phyloP scores from a whole-genome alignment of 805 yeast genomes.

The Metschnikowia rubicola region DNA sequence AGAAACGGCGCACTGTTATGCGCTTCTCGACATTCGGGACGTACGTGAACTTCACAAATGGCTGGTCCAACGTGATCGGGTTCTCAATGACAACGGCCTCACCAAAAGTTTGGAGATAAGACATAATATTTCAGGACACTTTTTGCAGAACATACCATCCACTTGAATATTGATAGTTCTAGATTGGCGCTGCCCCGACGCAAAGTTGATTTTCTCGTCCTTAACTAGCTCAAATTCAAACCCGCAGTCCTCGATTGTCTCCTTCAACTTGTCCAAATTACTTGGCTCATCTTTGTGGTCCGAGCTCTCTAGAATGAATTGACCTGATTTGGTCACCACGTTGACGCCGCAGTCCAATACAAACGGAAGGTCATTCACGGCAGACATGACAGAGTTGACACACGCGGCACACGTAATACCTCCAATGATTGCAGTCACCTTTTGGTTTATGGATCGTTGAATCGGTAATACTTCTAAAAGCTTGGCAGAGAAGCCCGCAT shows the following conservation, averaged over 20 bases:
- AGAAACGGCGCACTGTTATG: constrained; percentile 54
- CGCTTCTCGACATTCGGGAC: constrained; percentile 46
- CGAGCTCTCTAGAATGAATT: constrained; percentile 51
- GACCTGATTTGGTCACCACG: constrained; percentile 58
- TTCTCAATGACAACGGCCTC: constrained; percentile 54
- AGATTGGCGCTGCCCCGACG: constrained; percentile 45
- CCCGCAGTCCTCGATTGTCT: constrained; percentile 62
- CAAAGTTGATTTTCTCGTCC: constrained; percentile 42
- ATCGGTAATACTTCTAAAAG: constrained; percentile 60
- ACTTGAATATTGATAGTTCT: constrained; percentile 56
- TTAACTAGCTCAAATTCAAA: constrained; percentile 54
- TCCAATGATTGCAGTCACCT: constrained; percentile 59
- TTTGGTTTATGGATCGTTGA: constrained; percentile 43
- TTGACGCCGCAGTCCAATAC: constrained; percentile 53
- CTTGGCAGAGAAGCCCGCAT: constrained; percentile 43
- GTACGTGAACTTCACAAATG: constrained; percentile 62
- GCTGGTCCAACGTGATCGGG: constrained; percentile 51
- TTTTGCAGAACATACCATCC: constrained; percentile 66
- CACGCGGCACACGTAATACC: constrained; percentile 79
- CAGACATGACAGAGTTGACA: constrained; percentile 50
- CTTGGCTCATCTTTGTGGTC: constrained; percentile 18
- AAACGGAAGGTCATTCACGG: constrained; percentile 47
- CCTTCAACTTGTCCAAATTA: constrained; percentile 41
- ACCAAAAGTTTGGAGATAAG: constrained; percentile 50
- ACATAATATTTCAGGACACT: constrained; percentile 60